Conservation (phyloP, 1,284 basidiomycete genomes). For the Microbotryum violaceum region DNA sequence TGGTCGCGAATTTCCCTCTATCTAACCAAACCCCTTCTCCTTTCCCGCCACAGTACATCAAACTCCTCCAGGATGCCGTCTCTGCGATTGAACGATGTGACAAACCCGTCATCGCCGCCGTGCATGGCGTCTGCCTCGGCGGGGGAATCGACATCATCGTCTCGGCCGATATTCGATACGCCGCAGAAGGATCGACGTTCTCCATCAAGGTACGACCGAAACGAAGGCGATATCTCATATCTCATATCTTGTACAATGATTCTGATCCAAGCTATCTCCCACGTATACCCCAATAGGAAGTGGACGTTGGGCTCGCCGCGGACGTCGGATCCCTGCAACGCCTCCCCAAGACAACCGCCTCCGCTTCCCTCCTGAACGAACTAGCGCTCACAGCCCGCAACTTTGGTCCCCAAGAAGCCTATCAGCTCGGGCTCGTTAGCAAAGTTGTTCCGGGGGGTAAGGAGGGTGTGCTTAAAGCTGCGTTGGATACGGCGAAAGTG, state of each 20-base stretch:
- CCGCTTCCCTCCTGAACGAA: conserved; percentile 69
- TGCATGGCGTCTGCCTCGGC: conserved; percentile 68
- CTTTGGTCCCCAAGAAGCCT: conserved; percentile 65
- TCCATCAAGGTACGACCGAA: conserved; percentile 59
- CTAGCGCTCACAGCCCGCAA: conserved; percentile 63
- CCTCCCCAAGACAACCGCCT: conserved; percentile 71
- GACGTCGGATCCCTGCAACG: conserved; percentile 78
- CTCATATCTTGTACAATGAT: not conserved
- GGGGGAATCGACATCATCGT: conserved; percentile 61
- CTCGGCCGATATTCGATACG: conserved; percentile 74
- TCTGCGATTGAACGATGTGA: conserved; percentile 60
- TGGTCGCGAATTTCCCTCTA: too few relatives aligned
- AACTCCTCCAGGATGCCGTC: conserved; percentile 65
- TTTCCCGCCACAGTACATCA: conserved; percentile 24
- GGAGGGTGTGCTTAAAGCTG: conserved; percentile 48
- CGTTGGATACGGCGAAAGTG: conserved; percentile 57
- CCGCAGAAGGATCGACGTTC: conserved; percentile 57
- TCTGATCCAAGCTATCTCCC: not conserved
- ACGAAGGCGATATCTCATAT: not conserved
- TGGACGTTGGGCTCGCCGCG: conserved; percentile 80
- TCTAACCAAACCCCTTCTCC: too few relatives aligned
- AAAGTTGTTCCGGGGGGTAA: conserved; percentile 61
- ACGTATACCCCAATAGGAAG: conserved; percentile 53
- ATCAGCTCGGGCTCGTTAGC: conserved; percentile 67
- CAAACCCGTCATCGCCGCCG: conserved; percentile 76